Evolutionary conservation across 2,329 filamentous ascomycete species (phyloP), one percentile per base, ranked within the genome.

Genomic region (Paracamarosporium sp.): DNA sequence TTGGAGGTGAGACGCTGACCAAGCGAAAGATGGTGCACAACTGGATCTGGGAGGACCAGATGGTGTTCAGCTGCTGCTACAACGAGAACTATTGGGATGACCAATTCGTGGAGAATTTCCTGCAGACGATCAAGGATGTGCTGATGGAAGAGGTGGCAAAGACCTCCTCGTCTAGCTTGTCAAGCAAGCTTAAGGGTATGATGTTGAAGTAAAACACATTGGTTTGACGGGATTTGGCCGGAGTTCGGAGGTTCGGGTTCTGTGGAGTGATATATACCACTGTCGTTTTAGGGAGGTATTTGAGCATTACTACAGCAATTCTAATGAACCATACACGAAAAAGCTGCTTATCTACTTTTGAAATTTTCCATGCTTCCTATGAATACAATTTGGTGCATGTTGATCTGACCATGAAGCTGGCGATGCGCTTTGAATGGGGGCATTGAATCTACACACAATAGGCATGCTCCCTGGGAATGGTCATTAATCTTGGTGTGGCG

Each of bases 1-100:
- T 69, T 15, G 66, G 66, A 7, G 62, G 57, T 1, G 66, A 69
- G 48, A 66, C 61, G 5, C 52, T 69, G 40, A 65, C 63, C n/a
- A 63, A 61, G 60, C 53, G 65, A 15, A 67, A 60, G 57, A 68
- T 69, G 63, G 66, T 69, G 31, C 66, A 69, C 44, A 59, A 59
- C 0, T 69, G 66, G 66, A 57, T 68, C 12, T 68, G 59, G 55
- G 57, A 69, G 17, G 60, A 53, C 22, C 50, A 65, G 44, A 58
- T 67, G 8, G 55, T 62, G 17, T 65, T 64, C 15, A 67, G 65
- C 30, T 58, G 62, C 33, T 66, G 62, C 20, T 69, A 58, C 28
- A 69, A 69, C 31, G 63, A 69, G 51, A 68, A 57, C 40, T 69
- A 57, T 46, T 69, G 66, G 66, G 59, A 63, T 6, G 54, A 53